These are phyloP conservation scores for Scalesia atractyloides DNA, from an alignment of 129 eudicot genomes.

Conservation along the genomic window DNA sequence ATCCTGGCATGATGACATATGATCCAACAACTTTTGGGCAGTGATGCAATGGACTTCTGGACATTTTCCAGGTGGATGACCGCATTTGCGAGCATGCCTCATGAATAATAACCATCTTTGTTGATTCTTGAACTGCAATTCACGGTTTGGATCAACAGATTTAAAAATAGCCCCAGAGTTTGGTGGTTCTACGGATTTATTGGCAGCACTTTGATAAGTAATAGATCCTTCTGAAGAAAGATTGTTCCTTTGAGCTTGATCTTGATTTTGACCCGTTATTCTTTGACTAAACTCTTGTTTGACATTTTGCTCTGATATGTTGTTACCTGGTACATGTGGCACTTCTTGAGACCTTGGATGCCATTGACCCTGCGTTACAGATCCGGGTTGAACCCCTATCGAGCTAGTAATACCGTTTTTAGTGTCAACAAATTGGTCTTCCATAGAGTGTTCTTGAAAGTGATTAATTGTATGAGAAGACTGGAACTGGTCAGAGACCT, in stretches of 20 bases:
- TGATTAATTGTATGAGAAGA: conserved; percentile 48
- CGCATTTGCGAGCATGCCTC: conserved; percentile 83
- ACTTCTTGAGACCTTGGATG: conserved; percentile 58
- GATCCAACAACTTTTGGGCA: conserved; percentile 67
- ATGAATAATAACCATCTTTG: conserved; percentile 81
- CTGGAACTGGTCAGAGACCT: conserved; percentile 52
- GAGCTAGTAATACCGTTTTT: conserved; percentile 48
- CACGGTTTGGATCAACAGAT: conserved; percentile 42
- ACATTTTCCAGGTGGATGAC: conserved; percentile 71
- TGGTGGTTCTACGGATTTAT: conserved; percentile 47
- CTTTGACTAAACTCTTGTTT: conserved; percentile 64
- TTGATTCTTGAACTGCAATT: conserved; percentile 58
- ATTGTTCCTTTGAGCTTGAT: conserved; percentile 66
- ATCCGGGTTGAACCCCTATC: conserved; percentile 45
- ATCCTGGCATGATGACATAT: conserved; percentile 56
- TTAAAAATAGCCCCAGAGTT: conserved; percentile 37
- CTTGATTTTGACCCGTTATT: conserved; percentile 60
- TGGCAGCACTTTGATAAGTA: conserved; percentile 38
- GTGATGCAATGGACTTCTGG: conserved; percentile 52
- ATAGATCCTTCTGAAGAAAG: conserved; percentile 60
- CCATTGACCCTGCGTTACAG: conserved; percentile 55
- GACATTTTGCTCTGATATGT: conserved; percentile 47
- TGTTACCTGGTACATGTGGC: conserved; percentile 36
- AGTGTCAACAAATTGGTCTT: conserved; percentile 53
- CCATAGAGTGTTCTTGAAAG: conserved; percentile 48